phyloP scores from a whole-genome alignment of 805 yeast species.

The Saccharomycopsis fibuligera region DNA sequence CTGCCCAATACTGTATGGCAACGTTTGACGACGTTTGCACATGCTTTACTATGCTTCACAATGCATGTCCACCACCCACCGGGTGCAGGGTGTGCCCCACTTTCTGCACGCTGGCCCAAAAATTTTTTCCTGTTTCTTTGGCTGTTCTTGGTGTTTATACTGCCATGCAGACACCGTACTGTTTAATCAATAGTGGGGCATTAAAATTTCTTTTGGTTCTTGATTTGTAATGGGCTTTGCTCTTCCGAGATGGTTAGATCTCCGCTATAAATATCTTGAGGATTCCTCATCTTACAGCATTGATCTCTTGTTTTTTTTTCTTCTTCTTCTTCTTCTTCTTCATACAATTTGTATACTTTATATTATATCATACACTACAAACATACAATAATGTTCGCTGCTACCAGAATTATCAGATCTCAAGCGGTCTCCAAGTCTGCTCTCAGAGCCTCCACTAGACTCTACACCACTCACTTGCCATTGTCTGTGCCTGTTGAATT shows the following conservation, averaged over 20 bases:
- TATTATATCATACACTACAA: neutral
- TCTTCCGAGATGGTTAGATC: too few relatives aligned
- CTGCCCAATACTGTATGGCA: too few relatives aligned
- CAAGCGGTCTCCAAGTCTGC: neutral
- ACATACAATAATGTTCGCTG: neutral
- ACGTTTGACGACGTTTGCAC: too few relatives aligned
- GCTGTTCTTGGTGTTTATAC: constrained; percentile 52
- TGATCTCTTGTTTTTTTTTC: neutral
- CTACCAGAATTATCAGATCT: neutral
- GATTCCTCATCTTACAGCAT: neutral
- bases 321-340: neutral
- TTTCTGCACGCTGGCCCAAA: neutral
- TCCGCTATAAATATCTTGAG: neutral
- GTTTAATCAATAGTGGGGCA: neutral
- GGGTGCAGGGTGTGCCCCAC: constrained; percentile 1
- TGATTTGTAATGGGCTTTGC: neutral
- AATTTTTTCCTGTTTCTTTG: constrained; percentile 34
- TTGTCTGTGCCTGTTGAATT: constrained; percentile 44
- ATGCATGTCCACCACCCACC: too few relatives aligned
- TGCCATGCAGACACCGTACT: constrained; percentile 39
- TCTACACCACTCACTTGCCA: constrained; percentile 29
- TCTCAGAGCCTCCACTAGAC: neutral
- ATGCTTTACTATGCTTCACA: too few relatives aligned
- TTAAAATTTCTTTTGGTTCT: too few relatives aligned
- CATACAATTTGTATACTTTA: neutral